Evolutionary conservation across 768 basidiomycete species (phyloP), one percentile per base, ranked within the genome.

Genomic region (Lentinula sp.): DNA sequence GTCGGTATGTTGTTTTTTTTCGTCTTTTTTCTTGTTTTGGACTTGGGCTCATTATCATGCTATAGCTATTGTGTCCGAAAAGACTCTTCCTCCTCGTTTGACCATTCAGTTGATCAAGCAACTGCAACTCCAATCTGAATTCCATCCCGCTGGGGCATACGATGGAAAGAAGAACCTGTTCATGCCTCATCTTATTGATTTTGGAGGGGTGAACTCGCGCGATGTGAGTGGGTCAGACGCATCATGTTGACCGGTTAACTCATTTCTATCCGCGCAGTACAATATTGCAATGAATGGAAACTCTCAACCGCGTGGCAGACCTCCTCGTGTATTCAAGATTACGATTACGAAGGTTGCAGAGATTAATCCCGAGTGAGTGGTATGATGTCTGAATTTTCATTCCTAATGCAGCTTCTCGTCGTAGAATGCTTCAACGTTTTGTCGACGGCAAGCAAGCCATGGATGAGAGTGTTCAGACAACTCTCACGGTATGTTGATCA

Each of bases 161-260:
- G 85, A 86, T 58, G 85, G 86, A 0, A 74, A 81, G 34, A 86
- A 85, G 65, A 87, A 86, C 59, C 60, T 86, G 51, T 87, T 82
- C 64, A 72, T 83, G 2, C 69, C 81, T 1, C 69, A 73, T 13
- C 69, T 76, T 46, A 69, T 87, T 45, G 71, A 70, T 2, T 65
- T 64, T 3, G 75, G 72, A 18, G 51, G 65, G n/a, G 67, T 62
- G 13, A 73, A 72, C 35, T 57, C 80, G 76, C 71, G 83, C n/a
- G 65, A 63, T 51, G 66, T 66, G 37, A n/a, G 60, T 60, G 7
- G 16, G 16, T 7, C 9, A 39, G 13, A 34, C 11, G 7, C 21
- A n/a, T 58, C 5, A 62, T 57, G 23, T 11, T 49, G 9, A 53
- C 6, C 11, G n/a, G 1, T 50, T 13, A 54, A 8, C 10, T 54